Base-by-base conservation (phyloP, 495 filamentous ascomycete genomes). In the Pseudoneurospora amorphoporcata region DNA sequence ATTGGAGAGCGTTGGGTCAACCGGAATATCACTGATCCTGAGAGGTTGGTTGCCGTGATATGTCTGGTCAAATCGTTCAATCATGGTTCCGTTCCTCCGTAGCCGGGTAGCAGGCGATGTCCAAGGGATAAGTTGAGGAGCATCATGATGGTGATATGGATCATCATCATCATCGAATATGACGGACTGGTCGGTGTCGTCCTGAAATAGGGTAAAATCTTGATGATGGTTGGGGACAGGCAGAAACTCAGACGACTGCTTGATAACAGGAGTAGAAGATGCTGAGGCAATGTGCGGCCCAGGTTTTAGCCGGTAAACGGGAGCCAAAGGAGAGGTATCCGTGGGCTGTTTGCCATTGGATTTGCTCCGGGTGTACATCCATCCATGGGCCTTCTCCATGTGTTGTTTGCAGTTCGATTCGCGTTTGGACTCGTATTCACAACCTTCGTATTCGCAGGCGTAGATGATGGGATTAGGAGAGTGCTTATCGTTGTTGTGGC, bases 341-440 rank as follows among this genome's bases (percentile, higher is more conserved):
- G 69, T 29, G 16, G 69, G 14, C 3, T 70, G 75, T 42, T 89
- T 89, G 69, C 78, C 78, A 40, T 95, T 97, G 81, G 91, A 92
- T 86, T 97, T 97, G 71, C 92, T 93, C 68, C 94, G 90, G 73
- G 92, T 87, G 76, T 99, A 99, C 2, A 85, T 83, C 90, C 93
- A 98, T 38, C 89, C 88, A 76, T 99, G 95, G 0, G 92, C 89
- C 80, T 98, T 99, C 84, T 99, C 95, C 95, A 99, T 99, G 81
- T 99, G 95, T 80, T 99, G 95, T 80, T 98, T 98, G 88, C 93
- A 97, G 82, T 99, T 99, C 78, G 92, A 95, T 81, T 97, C 92
- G 45, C 95, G 90, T 84, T 97, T 98, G 61, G 94, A 97, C 73
- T 90, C 87, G 82, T 98, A 99, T 0, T 90, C 85, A 86, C 95